phyloP scores from a whole-genome alignment of 331 rosid genomes.

The Cucumis variabilis region DNA sequence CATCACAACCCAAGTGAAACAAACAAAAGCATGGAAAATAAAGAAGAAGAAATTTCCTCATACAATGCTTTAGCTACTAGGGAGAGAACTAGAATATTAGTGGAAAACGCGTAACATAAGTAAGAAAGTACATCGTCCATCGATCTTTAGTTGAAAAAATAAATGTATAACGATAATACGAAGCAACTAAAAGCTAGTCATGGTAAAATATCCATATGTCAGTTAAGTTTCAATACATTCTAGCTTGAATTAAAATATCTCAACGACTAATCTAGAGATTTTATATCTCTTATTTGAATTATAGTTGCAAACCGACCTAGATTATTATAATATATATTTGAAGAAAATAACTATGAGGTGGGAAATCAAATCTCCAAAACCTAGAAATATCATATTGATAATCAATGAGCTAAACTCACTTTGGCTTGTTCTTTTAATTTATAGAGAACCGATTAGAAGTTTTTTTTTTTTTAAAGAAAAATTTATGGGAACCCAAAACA shows the following conservation, averaged over 20 bases:
- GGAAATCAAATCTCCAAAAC: too few species aligned
- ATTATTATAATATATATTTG: not conserved
- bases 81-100: too few species aligned
- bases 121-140: too few species aligned
- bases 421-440: not conserved
- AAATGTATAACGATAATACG: too few species aligned
- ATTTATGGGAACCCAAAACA: not conserved
- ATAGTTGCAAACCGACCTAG: not conserved
- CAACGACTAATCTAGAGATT: not conserved
- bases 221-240: not conserved
- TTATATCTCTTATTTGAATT: not conserved
- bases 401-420: too few species aligned
- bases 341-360: too few species aligned
- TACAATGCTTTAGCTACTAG: too few species aligned
- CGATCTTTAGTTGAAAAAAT: not conserved
- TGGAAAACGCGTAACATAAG: not conserved
- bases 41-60: not conserved
- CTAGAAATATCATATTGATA: too few species aligned
- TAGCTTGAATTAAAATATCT: not conserved
- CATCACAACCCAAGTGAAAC: not conserved
- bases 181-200: too few species aligned
- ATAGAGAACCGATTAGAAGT: not conserved
- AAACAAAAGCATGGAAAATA: too few species aligned
- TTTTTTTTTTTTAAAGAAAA: not conserved
- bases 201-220: too few species aligned